A percentile compares a stretch with the other conserved stretches of the same genome.
Conservation (phyloP, 371 early-diverging fungal genomes). For the Actinomucor elegans region DNA sequence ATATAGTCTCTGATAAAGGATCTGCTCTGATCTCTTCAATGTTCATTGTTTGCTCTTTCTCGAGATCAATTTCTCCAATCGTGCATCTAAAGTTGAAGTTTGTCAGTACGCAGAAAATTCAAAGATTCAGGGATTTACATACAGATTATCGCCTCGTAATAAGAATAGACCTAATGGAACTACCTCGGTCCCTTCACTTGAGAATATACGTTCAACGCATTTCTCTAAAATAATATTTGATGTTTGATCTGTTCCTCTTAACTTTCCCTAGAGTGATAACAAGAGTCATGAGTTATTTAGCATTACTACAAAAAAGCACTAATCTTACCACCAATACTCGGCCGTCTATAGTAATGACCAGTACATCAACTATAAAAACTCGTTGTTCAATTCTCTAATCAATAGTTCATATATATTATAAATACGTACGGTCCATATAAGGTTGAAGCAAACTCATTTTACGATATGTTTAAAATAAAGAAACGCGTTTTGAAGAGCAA, state of each 20-base stretch:
- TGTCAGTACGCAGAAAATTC: background rate
- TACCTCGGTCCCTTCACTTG: constrained; percentile 70
- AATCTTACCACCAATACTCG: constrained; percentile 57
- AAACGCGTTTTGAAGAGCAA: constrained; percentile 3
- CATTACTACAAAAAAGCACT: too few relatives aligned
- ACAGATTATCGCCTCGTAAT: constrained; percentile 81
- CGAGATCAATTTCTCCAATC: constrained; percentile 50
- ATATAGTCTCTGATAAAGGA: constrained; percentile 27
- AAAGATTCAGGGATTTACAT: constrained; percentile 19
- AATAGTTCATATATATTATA: too few relatives aligned
- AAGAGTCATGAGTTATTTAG: too few relatives aligned
- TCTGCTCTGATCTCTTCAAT: constrained; percentile 46
- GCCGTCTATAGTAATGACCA: constrained; percentile 63
- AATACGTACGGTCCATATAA: constrained; percentile 30
- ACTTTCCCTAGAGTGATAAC: constrained; percentile 65
- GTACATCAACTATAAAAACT: constrained; percentile 36
- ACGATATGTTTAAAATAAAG: background rate
- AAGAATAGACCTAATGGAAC: constrained; percentile 75
- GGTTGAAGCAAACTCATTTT: constrained; percentile 41
- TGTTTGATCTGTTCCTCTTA: constrained; percentile 81
- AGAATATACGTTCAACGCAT: constrained; percentile 79
- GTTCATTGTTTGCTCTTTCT: constrained; percentile 44
- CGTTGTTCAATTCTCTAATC: too few relatives aligned
- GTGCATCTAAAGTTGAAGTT: constrained; percentile 28
- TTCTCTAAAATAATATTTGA: constrained; percentile 74